phyloP scores from a whole-genome alignment of 192 early-diverging fungal species.

The Gamsiella multidivaricata region DNA sequence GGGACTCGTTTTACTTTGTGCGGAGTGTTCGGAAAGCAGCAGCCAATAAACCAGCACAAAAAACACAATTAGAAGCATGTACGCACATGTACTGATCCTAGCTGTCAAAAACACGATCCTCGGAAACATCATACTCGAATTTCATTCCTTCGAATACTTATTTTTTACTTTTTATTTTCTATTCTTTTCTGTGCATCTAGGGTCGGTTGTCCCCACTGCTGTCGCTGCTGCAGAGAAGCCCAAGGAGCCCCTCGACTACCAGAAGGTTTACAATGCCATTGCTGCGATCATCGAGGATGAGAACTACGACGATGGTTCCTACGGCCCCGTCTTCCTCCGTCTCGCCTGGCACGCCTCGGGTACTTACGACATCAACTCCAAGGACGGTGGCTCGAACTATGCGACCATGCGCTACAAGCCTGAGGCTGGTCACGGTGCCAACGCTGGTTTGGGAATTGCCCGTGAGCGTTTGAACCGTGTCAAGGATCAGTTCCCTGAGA shows the following conservation, averaged over 20 bases:
- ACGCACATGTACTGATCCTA: too few relatives aligned
- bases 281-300: slow-evolving; percentile 79
- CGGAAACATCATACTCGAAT: too few relatives aligned
- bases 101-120: too few relatives aligned
- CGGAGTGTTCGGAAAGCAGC: too few relatives aligned
- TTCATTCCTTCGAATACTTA: background rate
- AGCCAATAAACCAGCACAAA: too few relatives aligned
- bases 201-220: slow-evolving; percentile 17
- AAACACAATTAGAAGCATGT: too few relatives aligned
- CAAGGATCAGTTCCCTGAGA: slow-evolving; percentile 83
- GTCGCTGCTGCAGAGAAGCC: slow-evolving; percentile 29
- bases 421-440: slow-evolving; percentile 78
- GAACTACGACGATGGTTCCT: slow-evolving; percentile 84
- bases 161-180: background rate
- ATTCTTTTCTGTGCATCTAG: slow-evolving; percentile 11
- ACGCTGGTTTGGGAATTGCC: slow-evolving; percentile 78
- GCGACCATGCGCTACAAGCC: slow-evolving; percentile 81
- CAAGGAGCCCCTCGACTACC: slow-evolving; percentile 72
- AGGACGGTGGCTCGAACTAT: slow-evolving; percentile 79
- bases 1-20: background rate
- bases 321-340: slow-evolving; percentile 82
- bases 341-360: slow-evolving; percentile 90
- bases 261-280: slow-evolving; percentile 81
- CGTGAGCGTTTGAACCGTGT: slow-evolving; percentile 76
- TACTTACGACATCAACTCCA: slow-evolving; percentile 74